Conservation (phyloP, 208 protist genomes). For the Acanthamoeba castellanii region DNA sequence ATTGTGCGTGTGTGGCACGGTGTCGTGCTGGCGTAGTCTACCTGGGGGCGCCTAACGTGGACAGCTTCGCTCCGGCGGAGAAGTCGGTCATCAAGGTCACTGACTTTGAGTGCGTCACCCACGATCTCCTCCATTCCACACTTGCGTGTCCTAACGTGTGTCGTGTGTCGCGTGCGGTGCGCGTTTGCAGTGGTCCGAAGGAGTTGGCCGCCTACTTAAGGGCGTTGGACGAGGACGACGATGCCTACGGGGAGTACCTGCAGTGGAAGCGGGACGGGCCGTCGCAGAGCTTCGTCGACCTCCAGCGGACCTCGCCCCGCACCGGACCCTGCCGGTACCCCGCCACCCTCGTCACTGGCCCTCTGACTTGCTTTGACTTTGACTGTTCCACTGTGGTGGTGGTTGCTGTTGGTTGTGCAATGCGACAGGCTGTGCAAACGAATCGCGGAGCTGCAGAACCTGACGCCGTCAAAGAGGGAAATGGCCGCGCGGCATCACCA, state of each 20-base stretch:
- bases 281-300: slow-evolving; percentile 55
- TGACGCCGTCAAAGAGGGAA: not conserved
- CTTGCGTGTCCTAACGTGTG: too few relatives aligned
- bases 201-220: slow-evolving; percentile 81
- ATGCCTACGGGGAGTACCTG: slow-evolving; percentile 78
- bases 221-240: slow-evolving; percentile 79
- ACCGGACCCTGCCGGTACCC: slow-evolving; percentile 51
- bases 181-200: not conserved
- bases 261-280: slow-evolving; percentile 77
- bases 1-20: not conserved
- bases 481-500: slow-evolving; percentile 32
- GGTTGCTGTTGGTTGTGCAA: too few relatives aligned
- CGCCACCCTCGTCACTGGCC: too few relatives aligned
- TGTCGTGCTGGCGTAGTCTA: slow-evolving; percentile 61
- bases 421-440: not conserved
- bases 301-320: slow-evolving; percentile 62
- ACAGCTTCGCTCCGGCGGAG: slow-evolving; percentile 78
- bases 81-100: slow-evolving; percentile 83
- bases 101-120: slow-evolving; percentile 78
- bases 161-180: too few relatives aligned
- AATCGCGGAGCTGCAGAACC: slow-evolving; percentile 25
- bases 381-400: too few relatives aligned
- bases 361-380: too few relatives aligned
- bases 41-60: slow-evolving; percentile 84
- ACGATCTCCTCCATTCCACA: too few relatives aligned